These are phyloP conservation scores for Arthroderma sp. DNA, from an alignment of 2,329 filamentous ascomycete species.

Conservation along the genomic window DNA sequence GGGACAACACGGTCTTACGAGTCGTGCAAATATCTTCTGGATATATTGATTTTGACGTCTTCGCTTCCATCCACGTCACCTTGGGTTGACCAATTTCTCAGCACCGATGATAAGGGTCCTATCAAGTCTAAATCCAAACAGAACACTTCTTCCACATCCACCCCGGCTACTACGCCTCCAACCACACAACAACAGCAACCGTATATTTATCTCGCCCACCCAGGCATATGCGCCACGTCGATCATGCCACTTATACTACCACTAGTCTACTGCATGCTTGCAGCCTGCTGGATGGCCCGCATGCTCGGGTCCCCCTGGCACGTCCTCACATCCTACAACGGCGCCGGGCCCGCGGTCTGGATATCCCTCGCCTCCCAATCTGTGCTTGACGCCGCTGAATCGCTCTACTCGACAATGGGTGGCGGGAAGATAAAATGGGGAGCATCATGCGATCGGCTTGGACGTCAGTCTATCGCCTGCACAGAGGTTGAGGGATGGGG, in stretches of 20 bases:
- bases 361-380: conserved; percentile 53
- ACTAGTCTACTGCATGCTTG: conserved; percentile 55
- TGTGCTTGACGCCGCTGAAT: conserved; percentile 24
- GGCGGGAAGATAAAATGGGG: conserved; percentile 69
- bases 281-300: conserved; percentile 57
- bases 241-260: conserved; percentile 63
- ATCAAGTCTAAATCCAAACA: conserved; percentile 4
- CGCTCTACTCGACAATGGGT: conserved; percentile 42
- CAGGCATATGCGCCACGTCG: conserved; percentile 70
- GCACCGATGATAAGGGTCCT: conserved; percentile 17
- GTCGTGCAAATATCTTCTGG: conserved; percentile 72
- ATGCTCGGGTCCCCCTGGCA: conserved; percentile 85
- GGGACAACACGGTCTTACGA: conserved; percentile 58
- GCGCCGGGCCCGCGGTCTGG: conserved; percentile 65
- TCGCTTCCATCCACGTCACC: conserved; percentile 50
- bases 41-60: conserved; percentile 64
- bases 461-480: conserved; percentile 50
- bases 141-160: not conserved
- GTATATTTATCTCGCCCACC: conserved; percentile 66
- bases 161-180: conserved; percentile 1
- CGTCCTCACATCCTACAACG: conserved; percentile 58
- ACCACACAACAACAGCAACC: conserved; percentile 31
- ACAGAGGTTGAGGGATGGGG: conserved; percentile 87
- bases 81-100: conserved; percentile 46
- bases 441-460: conserved; percentile 48